Conservation (phyloP, 1,139 yeast genomes). For the Protomyces inundatus region DNA sequence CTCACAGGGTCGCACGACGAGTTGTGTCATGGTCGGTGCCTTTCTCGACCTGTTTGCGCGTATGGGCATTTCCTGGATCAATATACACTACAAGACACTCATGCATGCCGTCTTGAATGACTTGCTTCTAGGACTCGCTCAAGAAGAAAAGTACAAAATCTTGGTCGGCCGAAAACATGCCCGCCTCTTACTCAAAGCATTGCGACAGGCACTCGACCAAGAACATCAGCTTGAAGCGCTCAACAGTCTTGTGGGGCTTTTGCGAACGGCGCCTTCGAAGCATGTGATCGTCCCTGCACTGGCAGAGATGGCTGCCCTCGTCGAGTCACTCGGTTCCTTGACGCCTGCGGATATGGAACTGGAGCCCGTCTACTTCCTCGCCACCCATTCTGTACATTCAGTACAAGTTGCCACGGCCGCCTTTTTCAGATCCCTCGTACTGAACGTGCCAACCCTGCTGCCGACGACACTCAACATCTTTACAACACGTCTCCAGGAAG, state of each 20-base stretch:
- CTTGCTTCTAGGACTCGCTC: constrained; percentile 32
- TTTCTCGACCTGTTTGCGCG: constrained; percentile 34
- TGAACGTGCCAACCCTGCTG: constrained; percentile 35
- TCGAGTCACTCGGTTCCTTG: constrained; percentile 38
- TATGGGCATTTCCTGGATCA: constrained; percentile 34
- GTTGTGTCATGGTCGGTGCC: constrained; percentile 34
- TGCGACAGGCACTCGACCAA: constrained; percentile 38
- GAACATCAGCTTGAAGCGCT: constrained; percentile 37
- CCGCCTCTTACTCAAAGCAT: constrained; percentile 35
- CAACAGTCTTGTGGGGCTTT: constrained; percentile 35
- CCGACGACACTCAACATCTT: constrained; percentile 35
- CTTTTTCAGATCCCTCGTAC: constrained; percentile 28
- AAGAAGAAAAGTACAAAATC: constrained; percentile 32
- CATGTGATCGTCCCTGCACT: constrained; percentile 36
- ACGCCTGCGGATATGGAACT: constrained; percentile 31
- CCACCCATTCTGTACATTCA: constrained; percentile 34
- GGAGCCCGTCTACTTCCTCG: constrained; percentile 29
- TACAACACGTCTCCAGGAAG: constrained; percentile 35
- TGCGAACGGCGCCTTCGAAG: constrained; percentile 35
- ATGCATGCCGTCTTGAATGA: constrained; percentile 34
- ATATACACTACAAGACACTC: constrained; percentile 34
- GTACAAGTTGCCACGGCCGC: constrained; percentile 32
- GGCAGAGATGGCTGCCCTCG: constrained; percentile 34
- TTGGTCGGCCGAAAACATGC: constrained; percentile 36
- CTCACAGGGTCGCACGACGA: neutral